Base-by-base conservation (phyloP, 108 stramenopile genomes). In the Poteriospumella lacustris region DNA sequence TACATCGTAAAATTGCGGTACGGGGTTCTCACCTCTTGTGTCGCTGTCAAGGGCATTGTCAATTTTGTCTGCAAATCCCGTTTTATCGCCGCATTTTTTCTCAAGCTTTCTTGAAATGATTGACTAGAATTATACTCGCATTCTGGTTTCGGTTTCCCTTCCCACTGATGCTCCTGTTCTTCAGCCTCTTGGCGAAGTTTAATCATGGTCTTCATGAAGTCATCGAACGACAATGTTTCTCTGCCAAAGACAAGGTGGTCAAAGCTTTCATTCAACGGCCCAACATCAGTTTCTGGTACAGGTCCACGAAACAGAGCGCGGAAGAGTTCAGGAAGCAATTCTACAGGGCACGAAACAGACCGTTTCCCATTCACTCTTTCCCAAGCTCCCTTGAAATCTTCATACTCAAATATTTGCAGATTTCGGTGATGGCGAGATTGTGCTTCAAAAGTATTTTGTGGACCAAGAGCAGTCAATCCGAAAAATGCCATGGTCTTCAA, bases 401-500 rank as follows among this genome's bases (percentile, higher is more conserved):
- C 5, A 5, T 64, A 26, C 36, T 64, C 60, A 24, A 64, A 64
- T 3, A 64, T 64, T 9, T 64, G 60, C 9, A 64, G 5, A 33
- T 64, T 64, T 3, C 60, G 60, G 36, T 64, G 31, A 64, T 31
- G 5, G 9, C 5, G 28, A 5, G 60, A 19, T 24, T 9, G 5
- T 5, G 60, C 60, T 12, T 26, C 3, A 24, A 64, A 64, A 64
- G 29, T 64, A 24, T 64, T 64, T 34, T 64, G 60, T 31, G 60
- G 60, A 34, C 60, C 60, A 9, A 64, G 36, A 31, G 60, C 60
- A 31, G 60, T 64, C 24, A 64, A 24, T 64, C 60, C 60, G 36
- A 64, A 64, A 24, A 64, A 64, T 19, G 60, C 60, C 60, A 64
- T 64, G 31, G 15, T 19, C 15, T n/a, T n/a, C n/a, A n/a, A n/a